Evolutionary conservation across 2,329 filamentous ascomycete species (phyloP), one percentile per base, ranked within the genome.

Genomic region (Penicillium sp.): DNA sequence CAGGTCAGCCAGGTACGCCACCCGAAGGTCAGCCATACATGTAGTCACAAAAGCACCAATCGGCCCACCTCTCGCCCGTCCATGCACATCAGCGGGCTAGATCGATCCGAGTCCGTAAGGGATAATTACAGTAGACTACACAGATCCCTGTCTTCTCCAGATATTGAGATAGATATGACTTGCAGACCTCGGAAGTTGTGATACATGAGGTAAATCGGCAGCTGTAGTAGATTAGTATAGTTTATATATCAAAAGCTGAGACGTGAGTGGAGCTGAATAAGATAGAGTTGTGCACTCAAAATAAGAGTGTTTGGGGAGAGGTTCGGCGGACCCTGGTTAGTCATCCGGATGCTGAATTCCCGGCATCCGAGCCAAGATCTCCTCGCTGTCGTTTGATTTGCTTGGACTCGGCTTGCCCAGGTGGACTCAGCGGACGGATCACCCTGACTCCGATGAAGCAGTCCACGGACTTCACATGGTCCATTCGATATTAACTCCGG

Each of bases 311-410:
- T 27, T 27, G 24, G 18, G 18, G 24, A 27, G 24, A 27, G 31
- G 31, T 34, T 34, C 31, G 31, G 31, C 34, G 38, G 38, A 40
- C 38, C 38, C n/a, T 21, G 39, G 8, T 57, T 48, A 57, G 55
- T 57, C 55, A 57, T 21, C 40, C 53, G 56, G 51, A 50, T 36
- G 32, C n/a, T 24, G 34, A 18, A n/a, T 21, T 8, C 16, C 31
- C 27, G 31, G 43, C 31, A 54, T 53, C 53, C 56, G 56, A 54
- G 39, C 38, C 38, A 40, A 40, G 38, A 40, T 40, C 38, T 40
- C 5, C 14, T 27, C 5, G 5, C 24, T 27, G 5, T 27, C 18
- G 18, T 27, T 27, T 8, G 24, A 27, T 27, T 27, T 27, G 24
- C 24, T 27, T 27, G 5, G 5, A 27, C 24, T 27, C 8, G 2